These are phyloP conservation scores for Peronosclerospora sorghi DNA, from an alignment of 352 stramenopile genomes.

Conservation along the genomic window DNA sequence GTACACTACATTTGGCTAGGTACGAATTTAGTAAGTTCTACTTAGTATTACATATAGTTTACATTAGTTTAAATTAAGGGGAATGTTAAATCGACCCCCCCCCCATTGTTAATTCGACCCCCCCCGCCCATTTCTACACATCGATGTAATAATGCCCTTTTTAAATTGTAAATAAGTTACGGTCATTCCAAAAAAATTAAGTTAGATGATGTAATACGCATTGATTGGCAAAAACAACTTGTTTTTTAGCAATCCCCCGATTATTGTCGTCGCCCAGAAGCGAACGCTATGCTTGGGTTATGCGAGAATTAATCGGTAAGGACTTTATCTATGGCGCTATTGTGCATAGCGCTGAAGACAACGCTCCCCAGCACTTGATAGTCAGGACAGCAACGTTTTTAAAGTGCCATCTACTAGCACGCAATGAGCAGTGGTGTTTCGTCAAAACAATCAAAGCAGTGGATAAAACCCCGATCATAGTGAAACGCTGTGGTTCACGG, in stretches of 20 bases:
- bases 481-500: slow-evolving; percentile 15
- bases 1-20: no score
- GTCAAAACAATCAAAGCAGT: slow-evolving; percentile 19
- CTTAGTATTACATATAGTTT: no score
- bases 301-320: slow-evolving; percentile 31
- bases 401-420: slow-evolving; percentile 28
- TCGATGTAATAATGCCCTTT: no score
- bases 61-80: no score
- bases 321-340: slow-evolving; percentile 43
- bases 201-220: no score
- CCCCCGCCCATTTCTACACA: no score
- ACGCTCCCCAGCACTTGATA: slow-evolving; percentile 15
- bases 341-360: slow-evolving; percentile 24
- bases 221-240: no score
- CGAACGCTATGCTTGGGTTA: slow-evolving; percentile 23
- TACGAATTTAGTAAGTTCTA: no score
- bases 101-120: no score
- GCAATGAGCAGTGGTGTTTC: slow-evolving; percentile 43
- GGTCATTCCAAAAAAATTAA: no score
- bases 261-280: slow-evolving; percentile 22
- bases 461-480: slow-evolving; percentile 3
- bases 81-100: no score
- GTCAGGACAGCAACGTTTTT: slow-evolving; percentile 41
- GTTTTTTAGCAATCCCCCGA: slow-evolving; percentile 28
- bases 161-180: no score